Percentiles rank a stretch among this genome's conserved stretches.
phyloP scores from a whole-genome alignment of 2,329 filamentous ascomycete species.

The Plectosphaerella sp. region DNA sequence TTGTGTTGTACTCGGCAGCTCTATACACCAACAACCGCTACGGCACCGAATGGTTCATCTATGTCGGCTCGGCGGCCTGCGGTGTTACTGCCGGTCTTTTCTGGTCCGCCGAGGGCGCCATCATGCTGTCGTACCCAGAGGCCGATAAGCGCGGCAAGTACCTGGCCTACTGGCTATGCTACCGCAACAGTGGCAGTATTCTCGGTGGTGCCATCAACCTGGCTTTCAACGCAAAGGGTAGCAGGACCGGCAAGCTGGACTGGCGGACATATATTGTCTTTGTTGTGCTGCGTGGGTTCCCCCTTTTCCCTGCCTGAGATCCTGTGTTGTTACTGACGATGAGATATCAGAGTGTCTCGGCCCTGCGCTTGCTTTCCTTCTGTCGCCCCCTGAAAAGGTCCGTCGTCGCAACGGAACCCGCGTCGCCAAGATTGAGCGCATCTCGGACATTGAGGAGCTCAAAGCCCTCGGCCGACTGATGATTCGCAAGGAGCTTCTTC shows the following conservation, averaged over 20 bases:
- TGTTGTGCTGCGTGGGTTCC: slow-evolving; percentile 13
- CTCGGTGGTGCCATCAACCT: slow-evolving; percentile 41
- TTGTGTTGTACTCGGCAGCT: slow-evolving; percentile 27
- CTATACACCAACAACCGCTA: slow-evolving; percentile 30
- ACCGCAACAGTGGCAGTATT: slow-evolving; percentile 19
- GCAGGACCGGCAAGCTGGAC: slow-evolving; percentile 17
- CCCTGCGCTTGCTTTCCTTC: slow-evolving; percentile 17
- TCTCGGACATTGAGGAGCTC: slow-evolving; percentile 17
- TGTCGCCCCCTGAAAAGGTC: slow-evolving; percentile 21
- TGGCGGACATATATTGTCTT: slow-evolving; percentile 21
- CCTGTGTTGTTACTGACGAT: background rate
- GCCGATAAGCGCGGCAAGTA: slow-evolving; percentile 10
- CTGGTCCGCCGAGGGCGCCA: slow-evolving; percentile 20
- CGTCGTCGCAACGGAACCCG: slow-evolving; percentile 18
- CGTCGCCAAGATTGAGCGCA: slow-evolving; percentile 14
- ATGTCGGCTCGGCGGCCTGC: slow-evolving; percentile 18
- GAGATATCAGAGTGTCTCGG: slow-evolving; percentile 15
- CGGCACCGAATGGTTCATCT: slow-evolving; percentile 15
- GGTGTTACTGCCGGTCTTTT: slow-evolving; percentile 17
- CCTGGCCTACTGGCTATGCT: slow-evolving; percentile 14
- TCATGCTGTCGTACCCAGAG: slow-evolving; percentile 17
- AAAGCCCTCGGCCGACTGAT: slow-evolving; percentile 13
- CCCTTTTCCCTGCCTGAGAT: background rate
- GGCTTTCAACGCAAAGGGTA: slow-evolving; percentile 29
- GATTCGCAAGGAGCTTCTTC: slow-evolving; percentile 7